Evolutionary conservation across 805 yeast genomes (phyloP).

Genomic region (Priceomyces melissophilus): DNA sequence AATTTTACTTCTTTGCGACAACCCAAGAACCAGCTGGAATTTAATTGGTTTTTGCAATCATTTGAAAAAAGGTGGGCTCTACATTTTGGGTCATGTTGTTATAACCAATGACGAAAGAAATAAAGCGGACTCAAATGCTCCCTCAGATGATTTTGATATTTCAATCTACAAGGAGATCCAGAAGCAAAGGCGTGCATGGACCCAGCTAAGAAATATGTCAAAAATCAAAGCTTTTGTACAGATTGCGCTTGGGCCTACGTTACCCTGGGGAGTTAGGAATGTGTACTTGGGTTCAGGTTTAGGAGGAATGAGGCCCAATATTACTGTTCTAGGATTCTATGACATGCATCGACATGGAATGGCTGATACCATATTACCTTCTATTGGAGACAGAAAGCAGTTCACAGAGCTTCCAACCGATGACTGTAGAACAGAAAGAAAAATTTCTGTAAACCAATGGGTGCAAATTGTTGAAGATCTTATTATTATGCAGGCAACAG

Average conservation of each 20-base stretch:
- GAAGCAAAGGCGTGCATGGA: slow-evolving; percentile 79
- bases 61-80: slow-evolving; percentile 91
- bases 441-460: slow-evolving; percentile 77
- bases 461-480: slow-evolving; percentile 89
- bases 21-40: slow-evolving; percentile 90
- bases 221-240: slow-evolving; percentile 92
- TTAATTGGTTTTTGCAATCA: slow-evolving; percentile 90
- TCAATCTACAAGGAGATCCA: slow-evolving; percentile 62
- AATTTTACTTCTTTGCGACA: slow-evolving; percentile 79
- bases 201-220: slow-evolving; percentile 70
- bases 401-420: slow-evolving; percentile 66
- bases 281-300: slow-evolving; percentile 89
- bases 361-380: slow-evolving; percentile 21
- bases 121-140: slow-evolving; percentile 42
- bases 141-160: slow-evolving; percentile 24
- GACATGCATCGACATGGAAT: slow-evolving; percentile 52
- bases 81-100: slow-evolving; percentile 88
- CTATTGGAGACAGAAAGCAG: slow-evolving; percentile 16
- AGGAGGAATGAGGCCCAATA: slow-evolving; percentile 98
- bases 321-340: slow-evolving; percentile 86
- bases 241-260: slow-evolving; percentile 78
- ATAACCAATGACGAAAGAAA: slow-evolving; percentile 44
- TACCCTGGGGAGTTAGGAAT: slow-evolving; percentile 94
- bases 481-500: slow-evolving; percentile 81
- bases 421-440: slow-evolving; percentile 63